Evolutionary conservation across 495 filamentous ascomycete genomes (phyloP), one percentile per base, ranked within the genome.

Genomic region (Penicillium mononematosum): DNA sequence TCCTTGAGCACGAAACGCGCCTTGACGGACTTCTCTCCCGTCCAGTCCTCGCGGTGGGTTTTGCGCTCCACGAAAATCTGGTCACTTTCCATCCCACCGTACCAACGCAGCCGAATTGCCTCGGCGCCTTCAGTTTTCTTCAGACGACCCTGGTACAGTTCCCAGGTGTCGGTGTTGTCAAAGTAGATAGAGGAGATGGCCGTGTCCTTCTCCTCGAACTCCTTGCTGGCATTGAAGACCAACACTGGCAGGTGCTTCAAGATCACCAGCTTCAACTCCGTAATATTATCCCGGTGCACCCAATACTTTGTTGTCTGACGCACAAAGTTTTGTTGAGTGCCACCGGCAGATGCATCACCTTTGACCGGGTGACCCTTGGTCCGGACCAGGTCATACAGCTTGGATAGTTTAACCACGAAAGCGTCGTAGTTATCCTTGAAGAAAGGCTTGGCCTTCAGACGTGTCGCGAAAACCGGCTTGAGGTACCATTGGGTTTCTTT

Each of bases 261-360:
- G 60, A 99, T 90, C 59, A 99, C 91, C 67, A 99, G 80, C 72
- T 99, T 99, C 55, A 99, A 72, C 71, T 99, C 94, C 5, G 94
- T 98, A 68, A 99, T 94, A 67, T 99, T 98, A 70, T 99, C 95
- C 8, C 89, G 90, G 64, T 99, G 94, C 48, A 99, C 93, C 94
- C 94, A 99, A 79, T 98, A 99, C 68, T 99, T 99, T 3, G 94
- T 99, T 0, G 94, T 99, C 68, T 99, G 90, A 17, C 94, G 86
- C 53, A 99, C 83, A 65, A 99, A 99, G 74, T 90, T 99, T 63
- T 91, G 94, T 74, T 99, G 94, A 54, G 80, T 81, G 34, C 92
- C 95, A 58, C 94, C 94, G 31, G 94, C 95, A 19, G 92, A 78
- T 57, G 89, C 87, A 70, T 99, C 94, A 53, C 94, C 94, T 70